Evolutionary conservation across 2,329 filamentous ascomycete genomes (phyloP).

Genomic region (Penicillium nordicum): DNA sequence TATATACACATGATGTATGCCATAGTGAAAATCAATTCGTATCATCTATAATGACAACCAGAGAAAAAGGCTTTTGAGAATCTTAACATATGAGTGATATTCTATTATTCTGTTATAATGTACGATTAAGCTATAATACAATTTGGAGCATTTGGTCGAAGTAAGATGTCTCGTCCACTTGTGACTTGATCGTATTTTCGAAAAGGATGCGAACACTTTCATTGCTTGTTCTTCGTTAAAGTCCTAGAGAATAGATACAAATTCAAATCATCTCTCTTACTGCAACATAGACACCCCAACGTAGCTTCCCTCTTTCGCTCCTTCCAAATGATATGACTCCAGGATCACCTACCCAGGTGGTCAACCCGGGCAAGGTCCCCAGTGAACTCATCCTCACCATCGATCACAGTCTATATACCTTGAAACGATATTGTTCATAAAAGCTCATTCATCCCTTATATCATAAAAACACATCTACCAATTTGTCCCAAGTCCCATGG

Average conservation of each 20-base stretch:
- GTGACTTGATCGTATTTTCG: no score
- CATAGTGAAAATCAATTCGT: neutral
- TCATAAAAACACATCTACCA: neutral
- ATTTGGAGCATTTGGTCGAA: neutral
- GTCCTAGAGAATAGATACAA: neutral
- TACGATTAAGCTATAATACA: neutral
- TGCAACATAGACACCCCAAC: neutral
- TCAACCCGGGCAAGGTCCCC: neutral
- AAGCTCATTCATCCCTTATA: neutral
- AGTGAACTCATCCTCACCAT: neutral
- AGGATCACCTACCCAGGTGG: neutral
- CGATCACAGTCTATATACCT: neutral
- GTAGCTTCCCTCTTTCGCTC: neutral
- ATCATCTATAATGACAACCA: neutral
- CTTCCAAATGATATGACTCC: neutral
- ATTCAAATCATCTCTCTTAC: neutral
- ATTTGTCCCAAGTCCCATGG: constrained; percentile 16
- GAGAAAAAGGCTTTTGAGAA: neutral
- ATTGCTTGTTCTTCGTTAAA: no score
- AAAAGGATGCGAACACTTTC: neutral
- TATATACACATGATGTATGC: neutral
- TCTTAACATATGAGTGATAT: neutral
- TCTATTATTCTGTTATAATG: neutral
- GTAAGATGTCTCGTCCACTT: no score
- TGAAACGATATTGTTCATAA: neutral